Evolutionary conservation across 176 grass and related monocot genomes (phyloP).

Genomic region (Calamus simplicifolius): DNA sequence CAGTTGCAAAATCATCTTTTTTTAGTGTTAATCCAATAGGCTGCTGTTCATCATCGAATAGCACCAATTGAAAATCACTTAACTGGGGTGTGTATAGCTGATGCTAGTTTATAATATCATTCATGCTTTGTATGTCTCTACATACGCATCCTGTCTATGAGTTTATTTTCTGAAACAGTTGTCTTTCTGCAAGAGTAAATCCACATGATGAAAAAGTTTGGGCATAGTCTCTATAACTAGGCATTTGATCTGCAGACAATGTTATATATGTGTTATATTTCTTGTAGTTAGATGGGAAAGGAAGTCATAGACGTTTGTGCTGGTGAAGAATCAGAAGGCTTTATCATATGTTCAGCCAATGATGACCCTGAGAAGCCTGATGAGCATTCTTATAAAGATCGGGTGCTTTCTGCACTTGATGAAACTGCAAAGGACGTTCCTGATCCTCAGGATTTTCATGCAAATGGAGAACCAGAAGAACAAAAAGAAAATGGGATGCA

Average conservation of each 20-base stretch:
- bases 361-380: not conserved
- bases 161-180: too few species aligned
- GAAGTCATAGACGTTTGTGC: constrained; percentile 5
- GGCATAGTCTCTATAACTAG: not conserved
- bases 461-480: too few species aligned
- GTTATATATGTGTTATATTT: not conserved
- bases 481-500: too few species aligned
- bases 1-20: too few species aligned
- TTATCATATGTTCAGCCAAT: not conserved
- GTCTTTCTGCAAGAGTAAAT: not conserved
- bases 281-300: constrained; percentile 2
- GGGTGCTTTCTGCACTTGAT: constrained; percentile 18
- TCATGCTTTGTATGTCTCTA: too few species aligned
- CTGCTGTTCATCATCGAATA: too few species aligned
- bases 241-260: not conserved
- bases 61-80: too few species aligned
- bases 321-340: constrained; percentile 1
- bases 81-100: too few species aligned
- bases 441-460: not conserved
- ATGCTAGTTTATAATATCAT: too few species aligned
- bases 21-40: too few species aligned
- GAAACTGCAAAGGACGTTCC: constrained; percentile 7
- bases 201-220: not conserved
- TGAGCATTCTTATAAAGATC: constrained; percentile 3
- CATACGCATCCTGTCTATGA: too few species aligned